Base-by-base conservation (phyloP, 2,329 filamentous ascomycete genomes). In the Raffaelea ambrosiae region DNA sequence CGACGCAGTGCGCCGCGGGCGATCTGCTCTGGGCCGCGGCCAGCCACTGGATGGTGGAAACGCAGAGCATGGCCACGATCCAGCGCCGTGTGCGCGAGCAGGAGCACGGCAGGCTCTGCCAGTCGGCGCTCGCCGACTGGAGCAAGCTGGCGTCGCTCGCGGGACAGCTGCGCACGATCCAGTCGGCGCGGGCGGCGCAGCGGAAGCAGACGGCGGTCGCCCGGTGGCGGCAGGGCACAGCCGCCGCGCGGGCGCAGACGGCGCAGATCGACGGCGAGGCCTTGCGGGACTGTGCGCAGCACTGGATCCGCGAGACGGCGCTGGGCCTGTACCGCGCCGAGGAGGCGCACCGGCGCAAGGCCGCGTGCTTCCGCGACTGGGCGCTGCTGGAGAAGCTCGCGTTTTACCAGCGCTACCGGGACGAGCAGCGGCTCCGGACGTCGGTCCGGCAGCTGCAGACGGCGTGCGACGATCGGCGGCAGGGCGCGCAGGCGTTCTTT, bases 251-350 rank as follows among this genome's bases (percentile, higher is more conserved):
- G 26, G 26, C 7, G 26, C n/a, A 41, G 44, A 29, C 18, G 9
- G 38, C n/a, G 0, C 41, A 44, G 11, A 41, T 43, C 9, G 51
- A 44, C 10, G n/a, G 35, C 2, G 47, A 42, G 8, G 44, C 44
- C 9, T 42, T 47, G 22, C 42, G 53, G 16, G 46, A 42, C 9
- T 55, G 51, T 7, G 42, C 58, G 33, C 48, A 51, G 11, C 54
- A 56, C 35, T 64, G 62, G 62, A 48, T 48, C 14, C 54, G 55
- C 22, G 58, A 59, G 52, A 52, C 57, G 23, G 55, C 53, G 26
- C 57, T 63, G 2, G 52, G 44, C 9, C 19, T 52, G 0, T 60
- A 55, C 33, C 44, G 46, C 9, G 49, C 51, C 5, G 52, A 54
- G 13, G 48, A 53, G 3, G 48, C 48, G 20, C 42, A 53, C 22